phyloP scores from a whole-genome alignment of 2,329 filamentous ascomycete genomes.

The Colletotrichum camelliae region DNA sequence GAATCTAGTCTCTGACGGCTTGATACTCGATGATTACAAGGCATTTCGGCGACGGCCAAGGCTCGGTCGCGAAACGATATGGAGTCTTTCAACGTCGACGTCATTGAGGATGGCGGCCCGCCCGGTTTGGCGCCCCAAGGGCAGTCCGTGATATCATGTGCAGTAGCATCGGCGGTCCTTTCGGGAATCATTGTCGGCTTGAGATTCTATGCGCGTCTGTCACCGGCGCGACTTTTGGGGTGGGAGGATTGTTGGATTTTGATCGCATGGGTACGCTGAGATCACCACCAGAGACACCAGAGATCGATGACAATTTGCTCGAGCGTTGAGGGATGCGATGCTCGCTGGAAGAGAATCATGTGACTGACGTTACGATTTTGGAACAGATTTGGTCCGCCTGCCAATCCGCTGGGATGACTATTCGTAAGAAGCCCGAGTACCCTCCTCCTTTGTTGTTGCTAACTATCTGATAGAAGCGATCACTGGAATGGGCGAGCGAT shows the following conservation, averaged over 20 bases:
- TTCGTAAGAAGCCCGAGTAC: background rate
- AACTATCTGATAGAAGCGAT: background rate
- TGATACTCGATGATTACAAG: background rate
- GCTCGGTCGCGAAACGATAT: background rate
- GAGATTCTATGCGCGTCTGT: slow-evolving; percentile 9
- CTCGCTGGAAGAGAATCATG: rapidly evolving
- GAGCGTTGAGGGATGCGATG: background rate
- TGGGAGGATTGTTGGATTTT: slow-evolving; percentile 15
- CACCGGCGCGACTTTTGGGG: background rate
- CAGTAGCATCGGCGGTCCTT: background rate
- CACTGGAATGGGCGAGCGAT: background rate
- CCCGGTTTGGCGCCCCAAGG: background rate
- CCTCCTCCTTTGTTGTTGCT: background rate
- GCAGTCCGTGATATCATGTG: slow-evolving; percentile 6
- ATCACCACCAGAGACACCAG: background rate
- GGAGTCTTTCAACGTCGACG: background rate
- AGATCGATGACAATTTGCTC: rapidly evolving
- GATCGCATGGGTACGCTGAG: background rate
- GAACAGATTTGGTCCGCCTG: background rate
- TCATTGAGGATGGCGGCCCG: slow-evolving; percentile 4
- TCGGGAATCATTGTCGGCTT: slow-evolving; percentile 6
- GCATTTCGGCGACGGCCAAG: background rate
- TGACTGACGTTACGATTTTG: background rate
- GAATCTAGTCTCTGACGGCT: background rate
- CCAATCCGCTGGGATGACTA: background rate